Base-by-base conservation (phyloP, 306 rosid species). In the Dryas octopetala region DNA sequence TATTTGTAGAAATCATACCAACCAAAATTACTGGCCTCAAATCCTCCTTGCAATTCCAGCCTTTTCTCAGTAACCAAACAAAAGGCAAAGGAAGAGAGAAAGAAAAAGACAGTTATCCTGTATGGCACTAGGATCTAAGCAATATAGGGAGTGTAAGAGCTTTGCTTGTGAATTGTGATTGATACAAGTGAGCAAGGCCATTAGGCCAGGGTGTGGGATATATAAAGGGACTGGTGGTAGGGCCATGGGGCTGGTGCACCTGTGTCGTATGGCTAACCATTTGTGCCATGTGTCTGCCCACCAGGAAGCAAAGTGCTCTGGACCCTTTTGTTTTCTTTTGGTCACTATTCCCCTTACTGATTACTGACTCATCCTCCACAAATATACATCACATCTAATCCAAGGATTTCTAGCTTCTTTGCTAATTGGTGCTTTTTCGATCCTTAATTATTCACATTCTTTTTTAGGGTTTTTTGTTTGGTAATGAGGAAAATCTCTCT, bases 301-400 rank as follows among this genome's bases (percentile, higher is more conserved):
- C 40, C 12, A 73, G 78, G 79, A 70, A 65, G 84, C 96, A 90
- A 38, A 82, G 73, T 68, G 91, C 72, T 74, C 79, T 74, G 80
- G 76, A 78, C 68, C 60, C 73, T 70, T 82, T 91, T 87, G 83
- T 80, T 79, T 60, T 75, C 73, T 65, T 74, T 66, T 55, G 77
- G 76, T 79, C 91, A 84, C 70, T 71, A 55, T 73, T 63, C 76
- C 3, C 48, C 70, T 64, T 83, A 61, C 75, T 82, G 76, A 79
- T 82, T 15, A 80, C 80, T 83, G 88, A 88, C 74, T 85, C 93
- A 91, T 78, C 75, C 73, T 87, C 91, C 93, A 88, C 89, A 80
- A 51, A 71, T 40, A 13, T 5, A 77, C 62, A 53, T 79, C 80
- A 79, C 77, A 60, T 84, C 83, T 43, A 9, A 11, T 55, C 13